phyloP scores from a whole-genome alignment of 2,329 filamentous ascomycete species.

The Claviceps cyperi region DNA sequence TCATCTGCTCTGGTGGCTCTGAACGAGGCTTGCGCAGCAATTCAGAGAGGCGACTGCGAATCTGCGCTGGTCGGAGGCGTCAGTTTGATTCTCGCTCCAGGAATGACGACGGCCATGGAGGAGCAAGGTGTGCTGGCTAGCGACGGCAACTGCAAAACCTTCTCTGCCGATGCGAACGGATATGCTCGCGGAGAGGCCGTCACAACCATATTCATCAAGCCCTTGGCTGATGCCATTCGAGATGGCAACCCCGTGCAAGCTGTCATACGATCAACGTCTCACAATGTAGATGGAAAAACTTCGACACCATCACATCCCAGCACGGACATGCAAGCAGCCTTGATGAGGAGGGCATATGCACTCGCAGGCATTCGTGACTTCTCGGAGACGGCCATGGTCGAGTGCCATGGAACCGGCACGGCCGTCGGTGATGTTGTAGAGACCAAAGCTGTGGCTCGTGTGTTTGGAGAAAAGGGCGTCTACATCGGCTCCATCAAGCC shows the following conservation, averaged over 20 bases:
- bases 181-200: slow-evolving; percentile 37
- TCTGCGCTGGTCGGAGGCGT: slow-evolving; percentile 17
- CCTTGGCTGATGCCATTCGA: slow-evolving; percentile 27
- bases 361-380: slow-evolving; percentile 13
- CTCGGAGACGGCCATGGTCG: slow-evolving; percentile 18
- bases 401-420: slow-evolving; percentile 28
- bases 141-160: slow-evolving; percentile 19
- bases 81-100: slow-evolving; percentile 17
- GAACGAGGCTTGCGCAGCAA: slow-evolving; percentile 21
- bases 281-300: slow-evolving; percentile 29
- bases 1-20: slow-evolving; percentile 22
- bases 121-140: slow-evolving; percentile 22
- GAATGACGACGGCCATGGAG: slow-evolving; percentile 13
- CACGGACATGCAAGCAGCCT: slow-evolving; percentile 14
- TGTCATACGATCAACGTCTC: slow-evolving; percentile 22
- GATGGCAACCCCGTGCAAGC: slow-evolving; percentile 30
- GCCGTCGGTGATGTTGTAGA: slow-evolving; percentile 23
- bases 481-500: slow-evolving; percentile 22
- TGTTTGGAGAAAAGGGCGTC: slow-evolving; percentile 14
- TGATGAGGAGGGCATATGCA: slow-evolving; percentile 19
- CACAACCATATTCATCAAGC: slow-evolving; percentile 30
- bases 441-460: slow-evolving; percentile 16
- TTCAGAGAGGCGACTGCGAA: slow-evolving; percentile 12
- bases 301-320: slow-evolving; percentile 26
- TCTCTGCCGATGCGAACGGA: slow-evolving; percentile 31